Evolutionary conservation across 2,329 filamentous ascomycete species (phyloP).

Genomic region (Paraphoma chrysanthemicola): DNA sequence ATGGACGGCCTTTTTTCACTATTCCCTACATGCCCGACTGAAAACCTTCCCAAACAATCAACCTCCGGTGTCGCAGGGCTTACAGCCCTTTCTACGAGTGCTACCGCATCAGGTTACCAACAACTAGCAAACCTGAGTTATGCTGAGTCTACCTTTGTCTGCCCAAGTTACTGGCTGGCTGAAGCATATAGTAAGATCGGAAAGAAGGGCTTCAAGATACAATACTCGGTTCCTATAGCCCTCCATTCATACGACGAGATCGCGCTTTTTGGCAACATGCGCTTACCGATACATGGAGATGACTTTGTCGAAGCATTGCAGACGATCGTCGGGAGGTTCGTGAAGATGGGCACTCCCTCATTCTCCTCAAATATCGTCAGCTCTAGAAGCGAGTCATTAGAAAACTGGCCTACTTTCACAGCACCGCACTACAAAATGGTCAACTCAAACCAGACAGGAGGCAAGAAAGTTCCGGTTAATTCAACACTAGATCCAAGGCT

Average conservation of each 20-base stretch:
- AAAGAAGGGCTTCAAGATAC: background rate
- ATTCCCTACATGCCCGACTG: background rate
- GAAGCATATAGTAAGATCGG: constrained; percentile 24
- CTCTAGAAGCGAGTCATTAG: background rate
- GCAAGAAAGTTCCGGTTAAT: background rate
- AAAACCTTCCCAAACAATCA: constrained; percentile 32
- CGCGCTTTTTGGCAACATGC: background rate
- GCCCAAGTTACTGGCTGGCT: constrained; percentile 64
- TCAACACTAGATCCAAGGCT: background rate
- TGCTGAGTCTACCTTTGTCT: constrained; percentile 62
- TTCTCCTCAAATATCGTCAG: background rate
- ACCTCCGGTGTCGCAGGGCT: constrained; percentile 41
- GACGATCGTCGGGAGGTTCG: background rate
- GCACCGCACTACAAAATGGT: background rate
- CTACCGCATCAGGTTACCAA: constrained; percentile 60
- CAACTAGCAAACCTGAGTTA: constrained; percentile 61
- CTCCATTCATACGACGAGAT: background rate
- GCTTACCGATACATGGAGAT: background rate
- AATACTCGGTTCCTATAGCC: background rate
- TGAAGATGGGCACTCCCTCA: background rate
- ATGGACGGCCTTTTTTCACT: constrained; percentile 21
- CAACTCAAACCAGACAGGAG: background rate
- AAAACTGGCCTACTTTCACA: background rate
- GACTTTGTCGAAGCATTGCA: background rate
- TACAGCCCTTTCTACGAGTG: constrained; percentile 60